Percentiles rank a stretch among this genome's conserved stretches.
These are phyloP conservation scores for Penicillium sp. DNA, from an alignment of 2,329 filamentous ascomycete species.

Conservation along the genomic window DNA sequence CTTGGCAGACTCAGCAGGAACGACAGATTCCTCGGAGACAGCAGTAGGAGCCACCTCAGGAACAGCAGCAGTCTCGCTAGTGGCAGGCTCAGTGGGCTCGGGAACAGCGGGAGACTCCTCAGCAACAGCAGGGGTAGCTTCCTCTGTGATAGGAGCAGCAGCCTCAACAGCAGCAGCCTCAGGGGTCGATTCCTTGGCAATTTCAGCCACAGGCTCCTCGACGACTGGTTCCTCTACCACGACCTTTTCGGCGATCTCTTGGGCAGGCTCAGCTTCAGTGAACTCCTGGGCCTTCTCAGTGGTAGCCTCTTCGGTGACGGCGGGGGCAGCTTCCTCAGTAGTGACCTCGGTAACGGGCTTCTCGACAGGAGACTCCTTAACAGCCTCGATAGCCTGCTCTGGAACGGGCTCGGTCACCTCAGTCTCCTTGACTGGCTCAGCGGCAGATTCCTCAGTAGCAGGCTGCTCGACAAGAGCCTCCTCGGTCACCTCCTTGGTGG, in stretches of 20 bases:
- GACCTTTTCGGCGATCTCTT: background rate
- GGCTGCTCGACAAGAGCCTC: background rate
- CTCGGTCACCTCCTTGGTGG: slow-evolving; percentile 2
- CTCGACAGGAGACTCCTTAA: slow-evolving; percentile 3
- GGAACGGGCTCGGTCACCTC: background rate
- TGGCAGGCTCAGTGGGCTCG: background rate
- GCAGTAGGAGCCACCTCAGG: background rate
- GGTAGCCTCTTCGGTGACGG: background rate
- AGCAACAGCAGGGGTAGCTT: background rate
- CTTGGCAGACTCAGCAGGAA: background rate
- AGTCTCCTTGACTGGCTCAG: slow-evolving; percentile 2
- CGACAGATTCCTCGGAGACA: background rate
- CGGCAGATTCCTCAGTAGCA: background rate
- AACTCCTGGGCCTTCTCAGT: background rate
- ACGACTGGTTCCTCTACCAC: background rate
- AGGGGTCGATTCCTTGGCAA: background rate
- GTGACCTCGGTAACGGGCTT: background rate
- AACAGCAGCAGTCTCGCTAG: background rate
- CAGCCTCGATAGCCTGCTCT: background rate
- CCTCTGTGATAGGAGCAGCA: background rate
- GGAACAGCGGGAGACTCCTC: background rate
- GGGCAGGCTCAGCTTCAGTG: background rate
- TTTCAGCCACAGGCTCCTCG: slow-evolving; percentile 3
- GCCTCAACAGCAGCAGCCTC: background rate
- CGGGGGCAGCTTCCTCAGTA: background rate